Evolutionary conservation across 306 rosid genomes (phyloP).

Genomic region (Elaeagnus macrophylla): DNA sequence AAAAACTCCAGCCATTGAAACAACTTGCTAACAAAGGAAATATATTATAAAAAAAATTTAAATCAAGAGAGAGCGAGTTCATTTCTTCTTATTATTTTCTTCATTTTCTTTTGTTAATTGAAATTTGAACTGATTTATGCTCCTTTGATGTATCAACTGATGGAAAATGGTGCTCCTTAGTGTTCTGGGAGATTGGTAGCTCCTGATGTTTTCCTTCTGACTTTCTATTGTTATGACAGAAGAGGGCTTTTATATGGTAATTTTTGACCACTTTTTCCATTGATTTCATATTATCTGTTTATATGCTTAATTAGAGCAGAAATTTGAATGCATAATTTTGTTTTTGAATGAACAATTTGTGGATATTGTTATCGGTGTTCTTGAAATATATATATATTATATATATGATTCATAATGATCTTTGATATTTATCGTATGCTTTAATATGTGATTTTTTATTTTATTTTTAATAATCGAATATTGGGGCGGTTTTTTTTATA

Average conservation of each 20-base stretch:
- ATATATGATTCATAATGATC: too few relatives aligned
- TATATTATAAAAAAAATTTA: too few relatives aligned
- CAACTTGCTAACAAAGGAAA: too few relatives aligned
- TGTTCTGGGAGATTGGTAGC: slow-evolving; percentile 86
- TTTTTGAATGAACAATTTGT: too few relatives aligned
- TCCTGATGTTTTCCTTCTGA: slow-evolving; percentile 74
- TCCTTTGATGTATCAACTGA: slow-evolving; percentile 79
- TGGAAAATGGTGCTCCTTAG: slow-evolving; percentile 93
- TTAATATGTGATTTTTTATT: neutral
- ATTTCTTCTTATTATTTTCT: too few relatives aligned
- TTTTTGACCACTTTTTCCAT: neutral
- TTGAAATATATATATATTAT: too few relatives aligned
- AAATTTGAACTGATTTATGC: neutral
- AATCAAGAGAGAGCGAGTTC: too few relatives aligned
- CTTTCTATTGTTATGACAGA: slow-evolving; percentile 60
- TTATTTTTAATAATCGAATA: too few relatives aligned
- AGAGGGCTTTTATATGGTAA: slow-evolving; percentile 90
- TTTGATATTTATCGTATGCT: too few relatives aligned
- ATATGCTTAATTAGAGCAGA: neutral
- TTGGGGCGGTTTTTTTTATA: too few relatives aligned
- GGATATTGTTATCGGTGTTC: too few relatives aligned
- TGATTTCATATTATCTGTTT: neutral
- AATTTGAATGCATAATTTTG: neutral
- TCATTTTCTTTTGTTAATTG: slow-evolving; percentile 17
- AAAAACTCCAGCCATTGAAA: too few relatives aligned